These are phyloP conservation scores for Aspergillus ruber DNA, from an alignment of 2,329 filamentous ascomycete genomes.

Conservation along the genomic window DNA sequence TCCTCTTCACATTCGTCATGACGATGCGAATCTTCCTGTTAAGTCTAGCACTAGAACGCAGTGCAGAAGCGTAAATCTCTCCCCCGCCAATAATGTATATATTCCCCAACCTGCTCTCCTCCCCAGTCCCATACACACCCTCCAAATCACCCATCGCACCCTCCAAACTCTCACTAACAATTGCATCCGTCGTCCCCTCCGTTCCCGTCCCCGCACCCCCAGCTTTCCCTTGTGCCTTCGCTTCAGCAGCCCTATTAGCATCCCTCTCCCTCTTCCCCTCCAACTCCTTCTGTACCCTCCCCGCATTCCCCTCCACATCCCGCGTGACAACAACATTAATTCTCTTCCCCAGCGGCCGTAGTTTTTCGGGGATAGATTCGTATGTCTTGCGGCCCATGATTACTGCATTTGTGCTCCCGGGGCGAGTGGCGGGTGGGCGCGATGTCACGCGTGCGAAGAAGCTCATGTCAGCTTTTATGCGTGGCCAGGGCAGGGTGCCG, in stretches of 20 bases:
- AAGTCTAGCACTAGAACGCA: constrained; percentile 32
- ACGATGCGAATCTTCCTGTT: constrained; percentile 27
- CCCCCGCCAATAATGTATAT: constrained; percentile 87
- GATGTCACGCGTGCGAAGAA: constrained; percentile 92
- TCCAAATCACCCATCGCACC: constrained; percentile 46
- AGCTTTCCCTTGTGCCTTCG: neutral
- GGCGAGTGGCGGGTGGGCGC: constrained; percentile 39
- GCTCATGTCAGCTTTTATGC: constrained; percentile 82
- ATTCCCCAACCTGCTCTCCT: constrained; percentile 40
- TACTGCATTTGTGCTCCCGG: constrained; percentile 58
- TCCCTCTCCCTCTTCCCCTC: constrained; percentile 20
- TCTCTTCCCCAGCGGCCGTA: constrained; percentile 71
- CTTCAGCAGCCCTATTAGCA: constrained; percentile 4
- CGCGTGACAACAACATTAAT: constrained; percentile 74
- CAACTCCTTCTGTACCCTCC: constrained; percentile 30
- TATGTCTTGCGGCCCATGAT: constrained; percentile 98
- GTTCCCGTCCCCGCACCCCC: constrained; percentile 2
- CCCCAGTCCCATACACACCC: constrained; percentile 12
- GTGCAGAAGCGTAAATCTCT: constrained; percentile 70
- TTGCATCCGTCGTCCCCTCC: constrained; percentile 24
- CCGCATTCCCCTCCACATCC: constrained; percentile 25
- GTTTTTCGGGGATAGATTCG: constrained; percentile 74
- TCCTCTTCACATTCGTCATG: constrained; percentile 35
- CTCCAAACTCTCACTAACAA: constrained; percentile 55
- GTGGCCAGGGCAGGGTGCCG: constrained; percentile 80